Evolutionary conservation across 192 early-diverging fungal species (phyloP).

Genomic region (Gigaspora rosea): DNA sequence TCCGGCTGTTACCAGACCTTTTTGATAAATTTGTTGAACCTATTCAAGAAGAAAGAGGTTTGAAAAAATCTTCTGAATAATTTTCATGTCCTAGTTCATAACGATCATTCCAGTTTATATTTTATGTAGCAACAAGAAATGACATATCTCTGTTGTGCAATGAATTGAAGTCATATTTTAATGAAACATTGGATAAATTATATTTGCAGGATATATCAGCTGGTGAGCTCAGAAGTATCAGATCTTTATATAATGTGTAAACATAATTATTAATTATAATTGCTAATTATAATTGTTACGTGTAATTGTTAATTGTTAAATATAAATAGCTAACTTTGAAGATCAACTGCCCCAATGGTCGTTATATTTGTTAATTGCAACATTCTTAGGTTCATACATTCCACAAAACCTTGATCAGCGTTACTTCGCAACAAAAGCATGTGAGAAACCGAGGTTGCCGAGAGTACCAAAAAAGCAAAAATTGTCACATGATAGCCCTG

Average conservation of each 20-base stretch:
- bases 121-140: not conserved
- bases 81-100: not conserved
- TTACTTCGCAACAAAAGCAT: not conserved
- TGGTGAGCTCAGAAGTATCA: not conserved
- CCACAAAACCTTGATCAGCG: not conserved
- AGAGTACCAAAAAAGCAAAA: not conserved
- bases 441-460: not conserved
- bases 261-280: not conserved
- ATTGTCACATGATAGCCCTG: not conserved
- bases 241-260: not conserved
- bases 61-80: not conserved
- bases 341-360: conserved; percentile 5
- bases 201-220: conserved; percentile 2
- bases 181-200: not conserved
- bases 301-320: not conserved
- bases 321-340: not conserved
- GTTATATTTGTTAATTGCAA: not conserved
- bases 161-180: not conserved
- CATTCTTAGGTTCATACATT: conserved; percentile 7
- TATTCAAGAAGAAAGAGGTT: not conserved
- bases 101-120: not conserved
- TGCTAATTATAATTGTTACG: not conserved
- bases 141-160: not conserved
- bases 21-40: conserved; percentile 5
- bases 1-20: not conserved